phyloP scores from a whole-genome alignment of 129 eudicot genomes.

The Artemisia annua region DNA sequence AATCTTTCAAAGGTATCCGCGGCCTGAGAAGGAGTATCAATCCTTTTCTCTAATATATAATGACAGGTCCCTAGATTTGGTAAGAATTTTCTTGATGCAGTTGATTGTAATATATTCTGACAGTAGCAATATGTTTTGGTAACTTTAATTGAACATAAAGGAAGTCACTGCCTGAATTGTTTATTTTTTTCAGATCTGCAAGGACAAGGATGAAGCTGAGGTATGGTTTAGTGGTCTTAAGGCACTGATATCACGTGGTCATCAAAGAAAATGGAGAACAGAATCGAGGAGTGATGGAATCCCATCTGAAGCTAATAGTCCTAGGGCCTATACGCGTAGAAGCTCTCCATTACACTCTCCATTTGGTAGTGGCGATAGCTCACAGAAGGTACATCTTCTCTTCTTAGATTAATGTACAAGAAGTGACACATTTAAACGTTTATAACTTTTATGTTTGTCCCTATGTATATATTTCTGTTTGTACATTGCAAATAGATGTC shows the following conservation, averaged over 20 bases:
- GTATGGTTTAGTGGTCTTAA: slow-evolving; percentile 99
- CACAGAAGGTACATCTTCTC: slow-evolving; percentile 60
- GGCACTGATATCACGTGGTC: slow-evolving; percentile 82
- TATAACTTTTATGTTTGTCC: slow-evolving; percentile 1
- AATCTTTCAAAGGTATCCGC: slow-evolving; percentile 90
- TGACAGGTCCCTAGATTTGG: slow-evolving; percentile 95
- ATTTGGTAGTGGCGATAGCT: slow-evolving; percentile 71
- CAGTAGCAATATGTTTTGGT: slow-evolving; percentile 1
- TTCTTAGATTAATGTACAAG: slow-evolving; percentile 15
- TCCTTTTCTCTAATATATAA: slow-evolving; percentile 91
- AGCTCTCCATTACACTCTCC: slow-evolving; percentile 95
- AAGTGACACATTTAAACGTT: neutral
- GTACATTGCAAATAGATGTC: neutral
- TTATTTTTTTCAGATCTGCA: slow-evolving; percentile 65
- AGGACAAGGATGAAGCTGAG: slow-evolving; percentile 99
- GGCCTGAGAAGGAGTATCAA: slow-evolving; percentile 99
- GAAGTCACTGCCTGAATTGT: neutral
- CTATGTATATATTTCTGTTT: neutral
- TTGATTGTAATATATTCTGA: neutral
- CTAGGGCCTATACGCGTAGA: slow-evolving; percentile 80
- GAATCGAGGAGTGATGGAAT: slow-evolving; percentile 97
- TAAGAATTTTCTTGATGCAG: slow-evolving; percentile 38
- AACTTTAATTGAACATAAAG: slow-evolving; percentile 7
- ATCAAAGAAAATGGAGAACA: slow-evolving; percentile 88
- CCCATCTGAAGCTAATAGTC: slow-evolving; percentile 92